Base-by-base conservation (phyloP, 2,329 filamentous ascomycete genomes). In the Neonectria ditissima region DNA sequence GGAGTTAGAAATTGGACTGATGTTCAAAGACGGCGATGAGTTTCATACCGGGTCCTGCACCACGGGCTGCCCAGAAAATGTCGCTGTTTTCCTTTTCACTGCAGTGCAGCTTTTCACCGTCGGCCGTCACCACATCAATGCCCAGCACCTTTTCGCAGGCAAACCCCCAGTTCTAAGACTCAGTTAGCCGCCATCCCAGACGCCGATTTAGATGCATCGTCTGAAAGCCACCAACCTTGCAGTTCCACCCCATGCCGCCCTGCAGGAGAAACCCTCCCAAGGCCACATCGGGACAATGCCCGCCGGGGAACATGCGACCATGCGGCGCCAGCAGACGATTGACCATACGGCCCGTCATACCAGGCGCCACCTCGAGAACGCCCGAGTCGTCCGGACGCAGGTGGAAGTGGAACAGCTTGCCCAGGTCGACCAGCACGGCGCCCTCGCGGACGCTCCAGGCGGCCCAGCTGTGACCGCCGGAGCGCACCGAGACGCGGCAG, bases 201-300 rank as follows among this genome's bases (percentile, higher is more conserved):
- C 7, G 3, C 16, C 11, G 20, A 10, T 30, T 30, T 2, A 30
- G 11, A 24, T 18, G 37, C 4, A 14, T 14, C 13, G 14, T n/a
- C 14, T 18, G n/a, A 52, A 30, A n/a, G n/a, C 26, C 60, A 71
- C 78, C 59, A 63, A 83, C 82, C 72, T 80, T 82, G 67, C 82
- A 86, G 67, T 86, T 86, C 85, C 85, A 88, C 0, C 85, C 85
- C 83, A 87, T 86, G 1, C 85, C 85, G 0, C 85, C 86, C 66
- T 87, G 84, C 14, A 88, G 71, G 22, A 87, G 70, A 65, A 87
- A 87, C 0, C 85, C 85, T 0, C 85, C 85, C n/a, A 87, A 68
- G 9, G 83, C 85, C 18, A 87, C 85, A 71, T 86, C 84, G 0
- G 85, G 84, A 69, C 84, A 87, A 71, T 87, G 86, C 0, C 85